Base-by-base conservation (phyloP, 2,329 filamentous ascomycete species). In the Cordyceps javanica region DNA sequence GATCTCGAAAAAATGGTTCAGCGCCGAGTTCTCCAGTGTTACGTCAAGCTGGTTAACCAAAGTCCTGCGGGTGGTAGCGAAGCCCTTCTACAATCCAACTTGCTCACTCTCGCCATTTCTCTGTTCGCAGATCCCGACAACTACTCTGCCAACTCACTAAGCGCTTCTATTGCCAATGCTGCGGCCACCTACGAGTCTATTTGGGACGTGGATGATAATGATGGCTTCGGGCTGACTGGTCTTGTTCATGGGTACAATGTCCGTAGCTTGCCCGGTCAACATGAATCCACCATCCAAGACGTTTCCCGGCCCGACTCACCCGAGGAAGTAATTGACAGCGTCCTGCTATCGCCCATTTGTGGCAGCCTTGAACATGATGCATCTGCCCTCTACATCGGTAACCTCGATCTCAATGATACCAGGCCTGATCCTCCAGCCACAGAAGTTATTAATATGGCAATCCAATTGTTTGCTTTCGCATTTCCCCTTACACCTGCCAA, bases 121-220 rank as follows among this genome's bases (percentile, higher is more conserved):
- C 88, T 93, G 1, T 97, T 99, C 70, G 91, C 94, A 0, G 92
- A 97, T 65, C 91, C 93, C 0, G 91, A 95, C 59, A 91, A 90
- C 65, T 95, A 96, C 68, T 85, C 86, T 0, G 87, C 90, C 16
- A 93, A 85, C 65, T 93, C 91, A 2, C 71, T 97, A 49, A 96
- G 93, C 66, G 89, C 90, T 14, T 91, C 92, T 0, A 97, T 99
- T 66, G 93, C 93, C 19, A 94, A 88, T 63, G 90, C 92, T 16
- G 90, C 91, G 1, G 91, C 90, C 6, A 89, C 86, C 3, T 97
- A 97, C 66, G 94, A 99, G 66, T 92, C 86, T 1, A 84, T 99
- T 39, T 99, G 94, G 94, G 93, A 97, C 61, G 83, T 96, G 7
- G 89, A 87, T 9, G 94, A 99, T 70, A 97, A 97, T 67, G 92